Percentiles rank a stretch among this genome's conserved stretches.
These are phyloP conservation scores for Coniochaeta sp. DNA, from an alignment of 2,329 filamentous ascomycete species.

Conservation along the genomic window DNA sequence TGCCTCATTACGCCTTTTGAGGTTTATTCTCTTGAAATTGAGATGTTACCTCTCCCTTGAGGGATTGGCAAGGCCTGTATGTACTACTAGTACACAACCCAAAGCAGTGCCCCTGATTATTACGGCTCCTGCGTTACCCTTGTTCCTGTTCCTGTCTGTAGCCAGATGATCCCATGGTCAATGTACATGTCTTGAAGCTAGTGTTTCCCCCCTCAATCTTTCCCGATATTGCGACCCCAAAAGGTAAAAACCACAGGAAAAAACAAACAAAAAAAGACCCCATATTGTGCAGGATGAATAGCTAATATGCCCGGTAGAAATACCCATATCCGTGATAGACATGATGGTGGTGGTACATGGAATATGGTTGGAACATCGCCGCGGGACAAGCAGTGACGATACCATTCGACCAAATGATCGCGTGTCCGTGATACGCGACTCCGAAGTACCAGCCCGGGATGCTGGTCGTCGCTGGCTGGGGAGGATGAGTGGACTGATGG, in stretches of 20 bases:
- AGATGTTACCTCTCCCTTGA: background rate
- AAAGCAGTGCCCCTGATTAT: background rate
- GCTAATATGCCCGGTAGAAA: background rate
- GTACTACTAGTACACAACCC: background rate
- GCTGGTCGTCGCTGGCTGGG: background rate
- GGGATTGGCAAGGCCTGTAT: background rate
- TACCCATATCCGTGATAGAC: background rate
- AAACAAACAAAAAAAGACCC: background rate
- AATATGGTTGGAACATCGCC: background rate
- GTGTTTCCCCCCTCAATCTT: background rate
- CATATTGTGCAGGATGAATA: background rate
- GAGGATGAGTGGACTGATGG: background rate
- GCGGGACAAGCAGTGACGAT: background rate
- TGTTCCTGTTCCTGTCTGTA: background rate
- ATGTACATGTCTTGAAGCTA: too few species aligned
- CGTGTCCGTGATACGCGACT: background rate
- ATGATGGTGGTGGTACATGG: background rate
- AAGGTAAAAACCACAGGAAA: too few species aligned
- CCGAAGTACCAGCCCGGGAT: background rate
- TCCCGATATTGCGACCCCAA: background rate
- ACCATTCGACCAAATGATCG: background rate
- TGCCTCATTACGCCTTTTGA: background rate
- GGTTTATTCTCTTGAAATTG: background rate
- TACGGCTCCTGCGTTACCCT: too few species aligned
- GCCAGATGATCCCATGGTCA: background rate